Percentiles rank a stretch among this genome's conserved stretches.
phyloP scores from a whole-genome alignment of 768 basidiomycete genomes.

The Russula abietina region DNA sequence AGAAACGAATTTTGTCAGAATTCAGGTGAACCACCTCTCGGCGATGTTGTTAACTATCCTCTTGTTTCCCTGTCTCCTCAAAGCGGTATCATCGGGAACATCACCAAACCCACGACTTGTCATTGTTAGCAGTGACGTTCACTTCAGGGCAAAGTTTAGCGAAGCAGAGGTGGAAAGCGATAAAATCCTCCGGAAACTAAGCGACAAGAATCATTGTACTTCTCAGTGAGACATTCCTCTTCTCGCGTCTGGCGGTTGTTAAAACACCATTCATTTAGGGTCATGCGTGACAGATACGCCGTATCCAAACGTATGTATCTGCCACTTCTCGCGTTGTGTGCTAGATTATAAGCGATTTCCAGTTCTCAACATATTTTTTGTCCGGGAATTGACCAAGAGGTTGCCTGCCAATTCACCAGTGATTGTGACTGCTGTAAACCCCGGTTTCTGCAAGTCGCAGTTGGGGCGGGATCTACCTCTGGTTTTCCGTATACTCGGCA shows the following conservation, averaged over 20 bases:
- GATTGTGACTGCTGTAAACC: constrained; percentile 18
- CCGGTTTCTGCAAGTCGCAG: constrained; percentile 19
- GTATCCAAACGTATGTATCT: constrained; percentile 18
- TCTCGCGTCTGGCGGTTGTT: too few relatives aligned
- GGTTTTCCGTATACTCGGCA: accelerated
- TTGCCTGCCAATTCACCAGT: constrained; percentile 20
- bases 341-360: background rate
- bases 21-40: constrained; percentile 40
- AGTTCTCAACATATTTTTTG: constrained; percentile 22
- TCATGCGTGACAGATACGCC: constrained; percentile 10
- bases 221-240: background rate
- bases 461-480: constrained; percentile 2
- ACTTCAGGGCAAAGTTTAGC: constrained; percentile 6
- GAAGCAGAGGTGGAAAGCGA: constrained; percentile 7
- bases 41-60: constrained; percentile 13
- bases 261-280: background rate
- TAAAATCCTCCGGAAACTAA: constrained; percentile 8
- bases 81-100: constrained; percentile 10
- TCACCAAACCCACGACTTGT: constrained; percentile 20
- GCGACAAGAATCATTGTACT: constrained; percentile 13
- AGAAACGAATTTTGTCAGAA: constrained; percentile 31
- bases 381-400: constrained; percentile 21
- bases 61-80: constrained; percentile 19
- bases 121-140: constrained; percentile 19
- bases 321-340: background rate